These are phyloP conservation scores for Xylaria arbuscula DNA, from an alignment of 2,329 filamentous ascomycete species.

Conservation along the genomic window DNA sequence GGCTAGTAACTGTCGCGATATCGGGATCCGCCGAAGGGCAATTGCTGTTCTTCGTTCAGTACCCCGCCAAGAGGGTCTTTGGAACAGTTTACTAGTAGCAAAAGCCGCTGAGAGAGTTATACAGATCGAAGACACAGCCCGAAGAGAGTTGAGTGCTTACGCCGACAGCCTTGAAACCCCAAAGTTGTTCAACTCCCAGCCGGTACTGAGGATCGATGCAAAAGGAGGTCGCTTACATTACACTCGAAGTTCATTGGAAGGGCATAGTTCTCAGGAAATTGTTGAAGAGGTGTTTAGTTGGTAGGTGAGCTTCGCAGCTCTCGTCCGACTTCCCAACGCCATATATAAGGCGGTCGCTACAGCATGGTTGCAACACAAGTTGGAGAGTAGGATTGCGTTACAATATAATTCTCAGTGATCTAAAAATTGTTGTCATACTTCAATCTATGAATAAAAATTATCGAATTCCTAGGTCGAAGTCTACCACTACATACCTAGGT, in stretches of 20 bases:
- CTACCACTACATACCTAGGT: too few species aligned
- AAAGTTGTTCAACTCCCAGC: constrained; percentile 8
- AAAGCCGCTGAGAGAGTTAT: constrained; percentile 22
- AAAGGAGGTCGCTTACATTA: constrained; percentile 25
- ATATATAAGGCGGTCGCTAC: too few species aligned
- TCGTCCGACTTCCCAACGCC: background rate
- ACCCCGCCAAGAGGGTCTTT: constrained; percentile 26
- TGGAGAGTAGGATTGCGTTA: too few species aligned
- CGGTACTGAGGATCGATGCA: constrained; percentile 22
- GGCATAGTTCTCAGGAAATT: background rate
- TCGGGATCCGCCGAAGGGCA: constrained; percentile 21
- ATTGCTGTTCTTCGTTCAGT: constrained; percentile 28
- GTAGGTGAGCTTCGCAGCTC: constrained; percentile 1
- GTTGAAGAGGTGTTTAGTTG: constrained; percentile 30
- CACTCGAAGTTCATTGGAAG: background rate
- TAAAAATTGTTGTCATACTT: too few species aligned
- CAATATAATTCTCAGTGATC: too few species aligned
- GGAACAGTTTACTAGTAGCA: constrained; percentile 22
- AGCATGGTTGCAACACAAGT: too few species aligned
- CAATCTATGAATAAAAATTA: too few species aligned
- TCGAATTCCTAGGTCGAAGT: too few species aligned
- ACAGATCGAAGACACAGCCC: constrained; percentile 14
- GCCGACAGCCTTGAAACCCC: background rate
- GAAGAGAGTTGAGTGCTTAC: background rate
- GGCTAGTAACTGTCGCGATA: constrained; percentile 17